Conservation (phyloP, 2,329 filamentous ascomycete genomes). For the Westerdykella ornata region DNA sequence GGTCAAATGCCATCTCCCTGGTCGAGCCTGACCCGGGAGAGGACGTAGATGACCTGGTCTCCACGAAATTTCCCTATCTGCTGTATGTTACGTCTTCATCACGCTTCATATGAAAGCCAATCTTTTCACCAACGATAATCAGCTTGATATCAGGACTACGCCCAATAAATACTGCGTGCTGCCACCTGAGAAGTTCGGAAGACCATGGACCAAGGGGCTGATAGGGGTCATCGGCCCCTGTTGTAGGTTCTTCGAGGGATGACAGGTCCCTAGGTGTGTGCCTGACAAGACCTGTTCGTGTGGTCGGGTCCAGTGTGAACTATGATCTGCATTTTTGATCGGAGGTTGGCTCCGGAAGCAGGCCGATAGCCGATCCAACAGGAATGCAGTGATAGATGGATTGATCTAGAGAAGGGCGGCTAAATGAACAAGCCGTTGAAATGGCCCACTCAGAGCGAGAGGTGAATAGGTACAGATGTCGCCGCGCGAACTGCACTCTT, state of each 20-base stretch:
- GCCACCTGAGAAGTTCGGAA: conserved; percentile 10
- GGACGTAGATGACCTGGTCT: conserved; percentile 13
- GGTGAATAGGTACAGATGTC: conserved; percentile 6
- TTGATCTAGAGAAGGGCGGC: conserved; percentile 20
- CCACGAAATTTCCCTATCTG: conserved; percentile 7
- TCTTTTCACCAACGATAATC: conserved; percentile 6
- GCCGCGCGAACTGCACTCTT: conserved; percentile 8
- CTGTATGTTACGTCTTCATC: conserved; percentile 4
- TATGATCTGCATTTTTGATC: conserved; percentile 10
- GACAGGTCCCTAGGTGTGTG: conserved; percentile 9
- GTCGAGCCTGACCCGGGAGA: conserved; percentile 7
- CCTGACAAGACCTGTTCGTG: conserved; percentile 17
- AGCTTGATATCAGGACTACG: not conserved
- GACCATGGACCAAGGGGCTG: conserved; percentile 7
- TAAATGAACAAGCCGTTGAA: conserved; percentile 17
- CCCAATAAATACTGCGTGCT: conserved; percentile 3
- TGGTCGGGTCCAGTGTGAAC: conserved; percentile 10
- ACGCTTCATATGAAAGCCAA: conserved; percentile 2
- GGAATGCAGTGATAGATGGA: conserved; percentile 5
- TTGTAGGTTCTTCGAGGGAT: conserved; percentile 1
- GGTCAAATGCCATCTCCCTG: conserved; percentile 4
- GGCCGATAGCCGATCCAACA: conserved; percentile 15
- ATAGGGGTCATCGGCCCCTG: conserved; percentile 6
- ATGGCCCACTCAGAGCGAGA: conserved; percentile 15
- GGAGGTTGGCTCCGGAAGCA: conserved; percentile 8